phyloP scores from a whole-genome alignment of 2,329 filamentous ascomycete genomes.

The Furcasterigmium furcatum region DNA sequence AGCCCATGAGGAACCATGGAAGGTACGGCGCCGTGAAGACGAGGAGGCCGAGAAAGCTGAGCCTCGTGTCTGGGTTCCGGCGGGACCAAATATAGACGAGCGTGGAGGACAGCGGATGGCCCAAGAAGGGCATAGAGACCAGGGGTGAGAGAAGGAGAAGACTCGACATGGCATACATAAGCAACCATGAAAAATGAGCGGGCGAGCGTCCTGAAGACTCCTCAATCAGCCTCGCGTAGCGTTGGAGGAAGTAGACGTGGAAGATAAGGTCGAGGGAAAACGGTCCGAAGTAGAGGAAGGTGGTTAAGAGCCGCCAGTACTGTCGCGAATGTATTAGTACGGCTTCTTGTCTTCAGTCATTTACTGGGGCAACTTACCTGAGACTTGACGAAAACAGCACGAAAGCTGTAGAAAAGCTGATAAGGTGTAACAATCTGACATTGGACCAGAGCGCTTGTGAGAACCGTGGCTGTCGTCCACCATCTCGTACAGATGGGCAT shows the following conservation, averaged over 20 bases:
- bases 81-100: constrained; percentile 98
- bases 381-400: constrained; percentile 84
- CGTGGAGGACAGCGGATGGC: constrained; percentile 88
- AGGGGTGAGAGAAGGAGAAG: constrained; percentile 81
- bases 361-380: constrained; percentile 58
- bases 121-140: constrained; percentile 88
- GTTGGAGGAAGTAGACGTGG: constrained; percentile 97
- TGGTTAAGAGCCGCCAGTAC: constrained; percentile 97
- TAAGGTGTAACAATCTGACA: constrained; percentile 91
- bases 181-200: constrained; percentile 91
- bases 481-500: constrained; percentile 94
- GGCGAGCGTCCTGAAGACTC: constrained; percentile 90
- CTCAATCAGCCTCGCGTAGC: constrained; percentile 92
- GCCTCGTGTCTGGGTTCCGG: constrained; percentile 84
- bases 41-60: constrained; percentile 84
- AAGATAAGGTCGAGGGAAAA: constrained; percentile 92
- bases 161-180: constrained; percentile 78
- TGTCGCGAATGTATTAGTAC: constrained; percentile 39
- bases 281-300: constrained; percentile 96
- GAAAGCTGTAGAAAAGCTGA: constrained; percentile 95
- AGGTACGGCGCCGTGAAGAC: constrained; percentile 93
- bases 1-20: constrained; percentile 92
- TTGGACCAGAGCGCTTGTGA: constrained; percentile 86
- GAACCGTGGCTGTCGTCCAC: constrained; percentile 93
- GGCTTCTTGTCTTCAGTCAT: no score